Conservation (phyloP, 495 filamentous ascomycete genomes). For the Jackrogersella multiformis region DNA sequence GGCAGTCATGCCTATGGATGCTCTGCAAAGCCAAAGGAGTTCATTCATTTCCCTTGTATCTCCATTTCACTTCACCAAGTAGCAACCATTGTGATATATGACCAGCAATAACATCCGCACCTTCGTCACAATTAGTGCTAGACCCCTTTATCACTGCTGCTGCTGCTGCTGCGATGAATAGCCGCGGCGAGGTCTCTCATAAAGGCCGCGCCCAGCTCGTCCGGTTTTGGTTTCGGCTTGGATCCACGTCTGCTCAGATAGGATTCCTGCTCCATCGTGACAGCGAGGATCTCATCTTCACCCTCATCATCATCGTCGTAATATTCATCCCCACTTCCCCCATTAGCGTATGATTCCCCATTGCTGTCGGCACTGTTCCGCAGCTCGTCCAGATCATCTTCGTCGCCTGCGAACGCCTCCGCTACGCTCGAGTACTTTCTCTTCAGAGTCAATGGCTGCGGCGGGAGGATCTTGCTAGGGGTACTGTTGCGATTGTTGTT, state of each 20-base stretch:
- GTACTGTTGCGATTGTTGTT: background rate
- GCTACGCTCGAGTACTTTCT: slow-evolving; percentile 51
- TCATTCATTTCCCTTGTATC: too few species aligned
- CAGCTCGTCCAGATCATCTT: slow-evolving; percentile 9
- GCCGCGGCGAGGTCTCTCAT: slow-evolving; percentile 36
- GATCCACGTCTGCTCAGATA: background rate
- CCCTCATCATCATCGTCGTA: slow-evolving; percentile 5
- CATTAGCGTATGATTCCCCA: background rate
- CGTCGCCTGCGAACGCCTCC: slow-evolving; percentile 53
- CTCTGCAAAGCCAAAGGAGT: too few species aligned
- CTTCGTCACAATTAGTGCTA: too few species aligned
- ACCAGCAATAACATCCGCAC: too few species aligned
- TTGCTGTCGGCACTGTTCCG: background rate
- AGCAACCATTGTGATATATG: too few species aligned
- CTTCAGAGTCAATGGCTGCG: slow-evolving; percentile 23
- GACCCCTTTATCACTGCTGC: too few species aligned
- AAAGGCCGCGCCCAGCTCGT: slow-evolving; percentile 20
- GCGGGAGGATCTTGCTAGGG: background rate
- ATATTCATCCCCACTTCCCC: background rate
- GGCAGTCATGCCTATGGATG: too few species aligned
- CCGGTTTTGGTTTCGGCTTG: background rate
- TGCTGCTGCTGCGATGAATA: background rate
- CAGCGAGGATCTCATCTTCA: slow-evolving; percentile 28
- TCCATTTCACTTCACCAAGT: too few species aligned
- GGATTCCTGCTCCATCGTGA: slow-evolving; percentile 14